These are phyloP conservation scores for Gonapodya prolifera DNA, from an alignment of 192 early-diverging fungal genomes.

Conservation along the genomic window DNA sequence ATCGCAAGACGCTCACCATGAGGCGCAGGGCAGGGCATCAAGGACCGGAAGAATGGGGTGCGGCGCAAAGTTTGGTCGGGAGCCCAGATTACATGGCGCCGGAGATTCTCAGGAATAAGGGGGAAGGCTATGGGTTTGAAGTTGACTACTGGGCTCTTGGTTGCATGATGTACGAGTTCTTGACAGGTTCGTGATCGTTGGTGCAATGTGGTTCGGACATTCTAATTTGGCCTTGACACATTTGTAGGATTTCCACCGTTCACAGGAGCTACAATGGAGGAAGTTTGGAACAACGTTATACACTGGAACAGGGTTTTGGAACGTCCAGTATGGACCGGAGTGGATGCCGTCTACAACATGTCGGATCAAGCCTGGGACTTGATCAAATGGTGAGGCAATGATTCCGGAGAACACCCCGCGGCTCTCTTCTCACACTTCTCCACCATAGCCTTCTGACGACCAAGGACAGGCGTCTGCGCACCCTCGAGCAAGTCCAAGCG, in stretches of 20 bases:
- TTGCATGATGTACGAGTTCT: conserved; percentile 65
- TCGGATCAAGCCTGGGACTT: conserved; percentile 66
- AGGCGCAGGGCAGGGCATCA: neutral
- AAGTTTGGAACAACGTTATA: conserved; percentile 77
- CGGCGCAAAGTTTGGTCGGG: conserved; percentile 47
- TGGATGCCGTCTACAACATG: conserved; percentile 66
- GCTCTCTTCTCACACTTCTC: neutral
- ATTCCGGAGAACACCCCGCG: neutral
- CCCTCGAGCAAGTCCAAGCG: neutral
- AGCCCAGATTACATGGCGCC: conserved; percentile 92
- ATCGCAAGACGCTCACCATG: neutral
- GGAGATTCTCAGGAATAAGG: conserved; percentile 53
- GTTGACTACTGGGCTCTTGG: conserved; percentile 70
- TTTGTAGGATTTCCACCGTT: conserved; percentile 56
- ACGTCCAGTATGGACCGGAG: conserved; percentile 62
- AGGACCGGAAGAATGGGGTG: neutral
- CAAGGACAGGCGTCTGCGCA: neutral
- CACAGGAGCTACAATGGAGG: conserved; percentile 47
- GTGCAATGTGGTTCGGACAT: neutral
- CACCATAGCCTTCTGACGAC: neutral
- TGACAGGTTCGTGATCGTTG: conserved; percentile 27
- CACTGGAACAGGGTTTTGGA: conserved; percentile 65
- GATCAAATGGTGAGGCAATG: conserved; percentile 27
- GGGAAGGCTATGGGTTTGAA: conserved; percentile 44
- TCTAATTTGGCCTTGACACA: neutral